These are phyloP conservation scores for Dendrocalamus sinicus DNA, from an alignment of 176 grass and related monocot genomes.

Conservation along the genomic window DNA sequence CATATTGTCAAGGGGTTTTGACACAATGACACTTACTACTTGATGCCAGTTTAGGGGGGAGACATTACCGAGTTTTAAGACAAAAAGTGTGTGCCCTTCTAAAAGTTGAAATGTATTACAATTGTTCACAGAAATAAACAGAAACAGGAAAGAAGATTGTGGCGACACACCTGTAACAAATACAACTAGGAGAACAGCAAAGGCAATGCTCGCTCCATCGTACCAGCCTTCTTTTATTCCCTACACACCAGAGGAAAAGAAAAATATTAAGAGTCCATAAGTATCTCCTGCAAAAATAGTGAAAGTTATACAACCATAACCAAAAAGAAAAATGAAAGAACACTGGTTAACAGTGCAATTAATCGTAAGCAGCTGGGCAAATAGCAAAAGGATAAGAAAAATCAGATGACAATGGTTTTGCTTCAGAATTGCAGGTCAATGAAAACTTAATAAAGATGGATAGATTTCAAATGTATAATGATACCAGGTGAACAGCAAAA, in stretches of 20 bases:
- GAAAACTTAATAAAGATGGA: background rate
- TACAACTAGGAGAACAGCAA: constrained; percentile 91
- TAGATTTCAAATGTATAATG: background rate
- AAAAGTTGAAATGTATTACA: background rate
- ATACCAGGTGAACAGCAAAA: background rate
- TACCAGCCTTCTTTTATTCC: constrained; percentile 98
- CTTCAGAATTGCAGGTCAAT: background rate
- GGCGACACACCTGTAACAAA: constrained; percentile 75
- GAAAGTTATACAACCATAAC: background rate
- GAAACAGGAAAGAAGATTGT: background rate
- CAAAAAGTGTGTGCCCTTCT: constrained; percentile 17
- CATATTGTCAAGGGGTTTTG: background rate
- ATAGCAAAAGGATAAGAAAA: background rate
- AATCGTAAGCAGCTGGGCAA: constrained; percentile 11
- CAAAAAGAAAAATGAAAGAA: background rate
- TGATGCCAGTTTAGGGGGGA: background rate
- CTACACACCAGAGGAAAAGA: constrained; percentile 37
- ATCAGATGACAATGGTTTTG: background rate
- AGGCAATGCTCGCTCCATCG: constrained; percentile 92
- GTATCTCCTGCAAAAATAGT: background rate
- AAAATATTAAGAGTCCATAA: background rate
- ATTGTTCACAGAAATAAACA: constrained; percentile 29
- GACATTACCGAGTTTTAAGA: background rate
- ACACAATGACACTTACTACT: background rate
- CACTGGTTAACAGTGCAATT: background rate